Evolutionary conservation across 768 basidiomycete species (phyloP), one percentile per base, ranked within the genome.

Genomic region (Tricholoma saponaceum): DNA sequence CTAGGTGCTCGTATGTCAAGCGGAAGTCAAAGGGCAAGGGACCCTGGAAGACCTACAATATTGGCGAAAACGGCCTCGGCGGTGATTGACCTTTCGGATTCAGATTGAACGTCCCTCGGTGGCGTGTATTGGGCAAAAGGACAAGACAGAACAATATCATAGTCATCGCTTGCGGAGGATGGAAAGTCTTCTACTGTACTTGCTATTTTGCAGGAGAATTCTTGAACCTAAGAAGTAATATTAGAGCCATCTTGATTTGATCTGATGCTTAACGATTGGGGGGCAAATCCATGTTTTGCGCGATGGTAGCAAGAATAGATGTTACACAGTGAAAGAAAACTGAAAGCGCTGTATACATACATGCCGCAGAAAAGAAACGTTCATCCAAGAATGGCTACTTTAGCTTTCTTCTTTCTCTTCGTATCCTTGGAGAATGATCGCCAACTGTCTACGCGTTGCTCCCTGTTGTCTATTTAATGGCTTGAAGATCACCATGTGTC

Each of bases 331-430:
- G 35, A 47, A 47, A 58, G 58, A 65, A 33, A 56, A 23, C 23
- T 25, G 23, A 25, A 25, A 23, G 58, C 55, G 59, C 55, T 63
- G 64, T 60, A 62, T 66, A 67, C 65, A 68, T 62, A 64, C 55
- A 63, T 54, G 46, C 26, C 51, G 23, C 18, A 50, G 46, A 56
- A 58, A 56, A 52, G 55, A 53, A 60, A 43, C 35, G 35, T 54
- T 82, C 69, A 89, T 65, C 89, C 90, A 51, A 92, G 85, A 58
- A 90, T 70, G 47, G 76, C 72, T 52, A 71, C 75, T 72, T 92
- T 91, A 54, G 77, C 61, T 72, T 90, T 92, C 73, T 92, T 92
- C 77, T 93, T 95, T 81, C 91, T 93, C 73, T 88, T 90, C 37
- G 80, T 76, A 51, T 74, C 74, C 59, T 76, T 84, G 12, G 81